A percentile compares a stretch with the other conserved stretches of the same genome.
phyloP scores from a whole-genome alignment of 2,329 filamentous ascomycete species.

The Pseudopithomyces chartarum region DNA sequence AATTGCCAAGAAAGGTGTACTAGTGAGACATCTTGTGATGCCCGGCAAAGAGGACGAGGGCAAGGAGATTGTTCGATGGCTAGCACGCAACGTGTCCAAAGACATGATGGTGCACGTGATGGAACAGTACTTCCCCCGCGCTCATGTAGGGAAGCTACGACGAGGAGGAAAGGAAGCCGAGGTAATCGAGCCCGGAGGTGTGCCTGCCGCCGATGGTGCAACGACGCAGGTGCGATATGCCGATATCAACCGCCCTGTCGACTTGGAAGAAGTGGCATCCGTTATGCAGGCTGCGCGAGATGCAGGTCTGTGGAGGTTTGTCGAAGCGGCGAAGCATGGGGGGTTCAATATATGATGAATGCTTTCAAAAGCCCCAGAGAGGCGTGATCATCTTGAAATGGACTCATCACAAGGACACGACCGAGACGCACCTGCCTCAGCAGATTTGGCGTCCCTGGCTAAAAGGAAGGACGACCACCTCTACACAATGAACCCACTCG shows the following conservation, averaged over 20 bases:
- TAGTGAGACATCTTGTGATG: conserved; percentile 85
- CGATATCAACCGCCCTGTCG: conserved; percentile 78
- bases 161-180: conserved; percentile 33
- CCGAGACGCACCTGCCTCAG: background rate
- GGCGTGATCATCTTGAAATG: background rate
- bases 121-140: conserved; percentile 84
- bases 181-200: conserved; percentile 36
- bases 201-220: conserved; percentile 25
- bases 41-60: conserved; percentile 78
- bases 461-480: background rate
- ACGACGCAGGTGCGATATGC: conserved; percentile 65
- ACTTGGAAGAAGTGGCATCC: conserved; percentile 65
- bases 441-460: background rate
- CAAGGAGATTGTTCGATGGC: conserved; percentile 73
- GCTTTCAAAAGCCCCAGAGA: background rate
- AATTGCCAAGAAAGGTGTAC: conserved; percentile 75
- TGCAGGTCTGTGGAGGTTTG: conserved; percentile 79
- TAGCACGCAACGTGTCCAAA: conserved; percentile 72
- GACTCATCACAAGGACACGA: no score
- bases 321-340: conserved; percentile 65
- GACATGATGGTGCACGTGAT: conserved; percentile 86
- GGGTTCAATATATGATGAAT: conserved; percentile 55
- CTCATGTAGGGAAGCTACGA: conserved; percentile 75
- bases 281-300: conserved; percentile 71
- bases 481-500: background rate